Percentiles rank a stretch among this genome's conserved stretches.
Evolutionary conservation across 73 alveolate genomes (phyloP).

Genomic region (Durusdinium trenchii): DNA sequence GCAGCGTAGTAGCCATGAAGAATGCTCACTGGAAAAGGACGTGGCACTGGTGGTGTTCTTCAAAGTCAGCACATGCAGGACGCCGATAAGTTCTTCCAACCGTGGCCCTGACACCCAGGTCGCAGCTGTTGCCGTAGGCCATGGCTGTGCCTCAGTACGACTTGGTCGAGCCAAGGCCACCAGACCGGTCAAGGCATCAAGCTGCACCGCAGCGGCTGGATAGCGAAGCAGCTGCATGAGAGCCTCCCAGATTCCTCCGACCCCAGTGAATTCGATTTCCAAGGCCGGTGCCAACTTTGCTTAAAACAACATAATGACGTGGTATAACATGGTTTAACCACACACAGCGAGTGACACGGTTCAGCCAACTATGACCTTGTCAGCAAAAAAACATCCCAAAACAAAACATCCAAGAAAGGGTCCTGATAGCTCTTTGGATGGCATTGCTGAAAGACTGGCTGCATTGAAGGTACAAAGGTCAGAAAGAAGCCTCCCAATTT

Average conservation of each 20-base stretch:
- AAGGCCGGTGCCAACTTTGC: no score
- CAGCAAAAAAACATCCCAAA: no score
- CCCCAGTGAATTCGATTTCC: no score
- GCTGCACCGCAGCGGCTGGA: constrained; percentile 45
- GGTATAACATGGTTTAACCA: no score
- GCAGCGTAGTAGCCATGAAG: constrained; percentile 39
- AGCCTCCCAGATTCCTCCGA: constrained; percentile 27
- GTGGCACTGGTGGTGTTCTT: not conserved
- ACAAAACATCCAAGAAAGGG: not conserved
- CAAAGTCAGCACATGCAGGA: constrained; percentile 21
- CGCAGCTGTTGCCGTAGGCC: not conserved
- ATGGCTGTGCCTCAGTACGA: not conserved
- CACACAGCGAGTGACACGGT: no score
- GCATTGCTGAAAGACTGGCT: constrained; percentile 4
- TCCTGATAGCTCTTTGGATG: not conserved
- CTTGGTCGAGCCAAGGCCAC: constrained; percentile 29
- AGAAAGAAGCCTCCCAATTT: constrained; percentile 20
- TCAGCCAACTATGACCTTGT: no score
- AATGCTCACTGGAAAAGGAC: not conserved
- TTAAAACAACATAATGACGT: no score
- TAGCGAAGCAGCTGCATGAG: constrained; percentile 30
- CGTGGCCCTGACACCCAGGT: not conserved
- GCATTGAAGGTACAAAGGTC: constrained; percentile 50
- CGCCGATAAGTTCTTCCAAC: constrained; percentile 16
- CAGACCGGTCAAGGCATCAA: constrained; percentile 64